Evolutionary conservation across 1,139 yeast genomes (phyloP).

Genomic region (Hanseniaspora sp.): DNA sequence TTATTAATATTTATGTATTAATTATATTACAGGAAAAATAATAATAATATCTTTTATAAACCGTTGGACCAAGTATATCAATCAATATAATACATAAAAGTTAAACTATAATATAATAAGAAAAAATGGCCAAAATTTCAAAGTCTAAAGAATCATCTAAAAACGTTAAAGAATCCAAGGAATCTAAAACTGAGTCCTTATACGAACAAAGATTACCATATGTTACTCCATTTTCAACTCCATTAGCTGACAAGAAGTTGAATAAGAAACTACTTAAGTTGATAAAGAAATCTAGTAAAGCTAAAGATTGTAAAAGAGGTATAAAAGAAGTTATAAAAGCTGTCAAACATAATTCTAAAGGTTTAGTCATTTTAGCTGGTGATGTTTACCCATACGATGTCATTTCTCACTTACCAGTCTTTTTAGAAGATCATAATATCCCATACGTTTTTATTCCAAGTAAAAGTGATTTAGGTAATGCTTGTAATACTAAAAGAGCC

Average conservation of each 20-base stretch:
- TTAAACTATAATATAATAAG: too few species aligned
- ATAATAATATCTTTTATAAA: background rate
- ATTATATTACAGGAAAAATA: too few species aligned
- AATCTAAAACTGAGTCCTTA: constrained; percentile 50
- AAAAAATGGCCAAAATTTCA: constrained; percentile 1
- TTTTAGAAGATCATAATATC: constrained; percentile 87
- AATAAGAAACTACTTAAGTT: constrained; percentile 92
- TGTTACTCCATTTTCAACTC: constrained; percentile 81
- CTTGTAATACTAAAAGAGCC: constrained; percentile 98
- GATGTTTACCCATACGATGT: constrained; percentile 97
- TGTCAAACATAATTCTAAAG: constrained; percentile 94
- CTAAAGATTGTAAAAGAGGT: constrained; percentile 96
- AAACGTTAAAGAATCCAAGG: constrained; percentile 37
- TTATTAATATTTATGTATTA: too few species aligned
- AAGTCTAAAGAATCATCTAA: background rate
- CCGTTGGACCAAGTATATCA: background rate
- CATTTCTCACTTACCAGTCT: constrained; percentile 90
- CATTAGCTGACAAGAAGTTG: constrained; percentile 89
- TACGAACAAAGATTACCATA: constrained; percentile 88
- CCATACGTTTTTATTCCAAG: constrained; percentile 92
- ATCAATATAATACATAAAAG: too few species aligned
- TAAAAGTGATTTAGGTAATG: constrained; percentile 94
- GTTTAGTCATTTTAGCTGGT: constrained; percentile 91
- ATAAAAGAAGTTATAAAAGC: constrained; percentile 98
- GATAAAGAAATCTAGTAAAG: constrained; percentile 93